Evolutionary conservation across 495 filamentous ascomycete genomes (phyloP), one percentile per base, ranked within the genome.

Genomic region (Opeltia flavorubescens): DNA sequence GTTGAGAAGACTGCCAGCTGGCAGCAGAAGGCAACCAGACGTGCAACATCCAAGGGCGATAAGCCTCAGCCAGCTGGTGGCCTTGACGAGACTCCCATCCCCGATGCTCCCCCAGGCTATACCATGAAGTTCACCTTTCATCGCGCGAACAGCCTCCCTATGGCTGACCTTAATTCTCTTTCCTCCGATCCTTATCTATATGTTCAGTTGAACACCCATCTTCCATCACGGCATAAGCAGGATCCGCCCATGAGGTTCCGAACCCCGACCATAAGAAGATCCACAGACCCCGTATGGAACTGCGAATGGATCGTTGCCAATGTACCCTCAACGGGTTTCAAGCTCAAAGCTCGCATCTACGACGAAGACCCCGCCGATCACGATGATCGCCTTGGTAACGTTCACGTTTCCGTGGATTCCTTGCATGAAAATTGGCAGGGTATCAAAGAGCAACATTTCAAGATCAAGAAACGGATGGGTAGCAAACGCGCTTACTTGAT

Each of bases 351-450:
- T 34, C 69, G 82, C 29, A 64, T 96, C 17, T 86, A 84, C 59
- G 89, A 96, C 55, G 89, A 96, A 57, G 89, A 96, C 59, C 76
- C 77, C 28, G 74, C 80, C 0, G 84, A 94, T 57, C 83, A 85
- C 53, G 83, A 96, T 53, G 89, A 96, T 61, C 74, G 81, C 30
- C 70, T 96, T 5, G 89, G 89, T 3, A 88, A 91, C 58, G 80
- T 81, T 4, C 82, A 83, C 29, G 68, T 94, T 34, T 56, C 72
- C 2, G 75, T 81, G 0, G 59, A 65, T 17, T 55, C 59, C 13
- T 51, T 94, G 12, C 66, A 65, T 27, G 76, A 82, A 38, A 50
- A 71, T 29, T 91, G 85, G 84, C 40, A 61, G n/a, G 81, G 80
- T 0, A 74, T 86, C 24, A 68, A 72, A 25, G 73, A 80, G 28